These are phyloP conservation scores for Colletotrichum sp. DNA, from an alignment of 2,329 filamentous ascomycete species.

Conservation along the genomic window DNA sequence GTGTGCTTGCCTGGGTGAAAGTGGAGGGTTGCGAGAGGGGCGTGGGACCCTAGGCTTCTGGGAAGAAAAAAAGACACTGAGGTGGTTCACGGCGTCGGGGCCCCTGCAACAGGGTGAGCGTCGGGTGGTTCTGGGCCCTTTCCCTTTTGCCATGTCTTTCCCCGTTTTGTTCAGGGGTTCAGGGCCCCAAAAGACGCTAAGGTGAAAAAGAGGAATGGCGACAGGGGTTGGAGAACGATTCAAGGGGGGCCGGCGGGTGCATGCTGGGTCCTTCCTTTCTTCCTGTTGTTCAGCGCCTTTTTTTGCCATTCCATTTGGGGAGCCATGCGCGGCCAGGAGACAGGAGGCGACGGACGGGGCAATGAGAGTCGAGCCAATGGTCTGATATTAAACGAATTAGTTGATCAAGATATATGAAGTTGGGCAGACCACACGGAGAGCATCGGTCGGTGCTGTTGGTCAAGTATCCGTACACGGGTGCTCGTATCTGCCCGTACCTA, in stretches of 20 bases:
- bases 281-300: background rate
- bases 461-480: background rate
- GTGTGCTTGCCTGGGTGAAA: background rate
- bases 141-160: slow-evolving; percentile 16
- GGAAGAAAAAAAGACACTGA: background rate
- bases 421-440: background rate
- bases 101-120: background rate
- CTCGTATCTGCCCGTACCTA: background rate
- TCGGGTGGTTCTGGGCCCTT: slow-evolving; percentile 17
- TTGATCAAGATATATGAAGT: background rate
- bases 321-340: background rate
- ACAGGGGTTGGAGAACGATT: background rate
- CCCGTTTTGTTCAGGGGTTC: slow-evolving; percentile 15
- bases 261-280: background rate
- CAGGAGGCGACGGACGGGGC: background rate
- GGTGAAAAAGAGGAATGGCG: slow-evolving; percentile 7
- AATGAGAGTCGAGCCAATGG: background rate
- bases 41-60: background rate
- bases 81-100: background rate
- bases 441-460: background rate
- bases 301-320: background rate
- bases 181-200: background rate
- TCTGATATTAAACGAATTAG: background rate
- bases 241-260: background rate
- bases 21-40: background rate